A percentile compares a stretch with the other conserved stretches of the same genome.
Conservation (phyloP, 257 asterid species). For the Solanum verrucosum region DNA sequence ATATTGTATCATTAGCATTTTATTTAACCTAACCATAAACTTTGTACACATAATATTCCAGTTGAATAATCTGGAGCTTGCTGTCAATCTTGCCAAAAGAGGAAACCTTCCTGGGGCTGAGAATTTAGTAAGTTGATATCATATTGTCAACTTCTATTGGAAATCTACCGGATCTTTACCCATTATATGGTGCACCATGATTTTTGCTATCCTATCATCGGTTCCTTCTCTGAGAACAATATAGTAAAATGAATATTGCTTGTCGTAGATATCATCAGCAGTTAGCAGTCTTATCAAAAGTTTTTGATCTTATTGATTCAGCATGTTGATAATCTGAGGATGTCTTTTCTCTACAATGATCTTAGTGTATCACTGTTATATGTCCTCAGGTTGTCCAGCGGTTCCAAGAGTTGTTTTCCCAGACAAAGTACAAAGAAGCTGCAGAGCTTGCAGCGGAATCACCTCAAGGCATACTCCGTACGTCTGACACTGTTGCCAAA, state of each 20-base stretch:
- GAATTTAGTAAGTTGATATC: slow-evolving; percentile 66
- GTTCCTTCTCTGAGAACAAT: not conserved
- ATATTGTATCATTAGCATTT: not conserved
- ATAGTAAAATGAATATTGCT: not conserved
- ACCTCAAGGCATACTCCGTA: slow-evolving; percentile 97
- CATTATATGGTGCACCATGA: not conserved
- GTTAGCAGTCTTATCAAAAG: not conserved
- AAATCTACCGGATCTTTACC: not conserved
- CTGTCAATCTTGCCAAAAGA: slow-evolving; percentile 96
- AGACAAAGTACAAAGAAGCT: slow-evolving; percentile 97
- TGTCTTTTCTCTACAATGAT: not conserved
- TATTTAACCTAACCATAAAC: not conserved
- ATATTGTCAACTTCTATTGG: not conserved
- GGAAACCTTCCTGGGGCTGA: slow-evolving; percentile 99
- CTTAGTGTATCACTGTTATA: not conserved
- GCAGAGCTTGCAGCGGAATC: slow-evolving; percentile 99
- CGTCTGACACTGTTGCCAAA: slow-evolving; percentile 94
- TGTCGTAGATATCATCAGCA: not conserved
- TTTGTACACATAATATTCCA: slow-evolving; percentile 12
- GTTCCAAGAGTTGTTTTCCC: slow-evolving; percentile 98
- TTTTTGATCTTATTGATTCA: not conserved
- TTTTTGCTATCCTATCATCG: not conserved
- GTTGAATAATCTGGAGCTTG: slow-evolving; percentile 99
- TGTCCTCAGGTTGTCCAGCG: slow-evolving; percentile 87
- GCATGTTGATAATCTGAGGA: not conserved